Conservation (phyloP, 495 filamentous ascomycete genomes). For the Pyrenula massariospora region DNA sequence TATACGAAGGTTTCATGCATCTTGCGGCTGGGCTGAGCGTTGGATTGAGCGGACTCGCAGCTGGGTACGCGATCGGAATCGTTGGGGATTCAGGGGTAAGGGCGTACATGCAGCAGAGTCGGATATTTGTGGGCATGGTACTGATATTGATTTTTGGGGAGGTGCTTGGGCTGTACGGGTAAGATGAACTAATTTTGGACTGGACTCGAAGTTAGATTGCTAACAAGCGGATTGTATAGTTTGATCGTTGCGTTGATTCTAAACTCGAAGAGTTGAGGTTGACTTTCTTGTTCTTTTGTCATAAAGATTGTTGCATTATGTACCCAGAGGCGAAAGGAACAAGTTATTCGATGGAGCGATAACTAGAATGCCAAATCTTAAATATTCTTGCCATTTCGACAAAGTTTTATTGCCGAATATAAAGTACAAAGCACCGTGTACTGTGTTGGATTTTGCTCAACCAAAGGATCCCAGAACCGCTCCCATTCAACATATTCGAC, state of each 20-base stretch:
- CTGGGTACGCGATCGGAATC: constrained; percentile 91
- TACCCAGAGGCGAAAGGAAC: too few relatives aligned
- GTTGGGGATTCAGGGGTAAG: constrained; percentile 93
- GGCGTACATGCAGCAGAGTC: constrained; percentile 88
- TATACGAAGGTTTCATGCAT: constrained; percentile 77
- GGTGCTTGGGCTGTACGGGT: constrained; percentile 95
- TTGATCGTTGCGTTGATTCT: constrained; percentile 1
- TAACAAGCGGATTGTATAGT: not conserved
- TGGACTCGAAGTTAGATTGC: not conserved
- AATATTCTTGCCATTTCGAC: too few relatives aligned
- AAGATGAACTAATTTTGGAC: constrained; percentile 16
- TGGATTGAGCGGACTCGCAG: constrained; percentile 84
- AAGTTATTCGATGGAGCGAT: too few relatives aligned
- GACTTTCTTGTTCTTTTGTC: too few relatives aligned
- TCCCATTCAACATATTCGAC: too few relatives aligned
- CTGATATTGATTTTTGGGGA: constrained; percentile 97
- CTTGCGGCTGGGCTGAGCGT: constrained; percentile 84
- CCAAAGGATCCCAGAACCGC: too few relatives aligned
- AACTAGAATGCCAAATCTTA: too few relatives aligned
- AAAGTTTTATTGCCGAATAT: too few relatives aligned
- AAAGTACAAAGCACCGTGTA: too few relatives aligned
- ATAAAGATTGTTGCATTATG: too few relatives aligned
- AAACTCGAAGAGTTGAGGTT: constrained; percentile 1
- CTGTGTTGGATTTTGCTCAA: too few relatives aligned
- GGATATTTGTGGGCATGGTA: constrained; percentile 97